These are phyloP conservation scores for Colletotrichum incanum DNA, from an alignment of 2,329 filamentous ascomycete genomes.

Conservation along the genomic window DNA sequence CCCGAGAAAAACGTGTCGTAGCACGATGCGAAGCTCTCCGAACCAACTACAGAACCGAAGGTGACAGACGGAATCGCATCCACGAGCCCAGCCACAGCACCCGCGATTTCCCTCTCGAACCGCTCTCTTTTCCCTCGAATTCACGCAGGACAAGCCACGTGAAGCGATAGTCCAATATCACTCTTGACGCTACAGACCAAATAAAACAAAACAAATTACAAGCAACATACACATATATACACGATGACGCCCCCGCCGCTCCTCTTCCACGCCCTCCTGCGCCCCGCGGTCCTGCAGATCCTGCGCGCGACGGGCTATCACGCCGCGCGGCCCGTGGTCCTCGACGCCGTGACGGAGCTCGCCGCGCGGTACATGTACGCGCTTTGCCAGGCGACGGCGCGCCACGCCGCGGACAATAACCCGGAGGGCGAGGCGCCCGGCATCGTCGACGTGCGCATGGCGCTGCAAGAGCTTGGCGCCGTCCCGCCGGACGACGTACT, in stretches of 20 bases:
- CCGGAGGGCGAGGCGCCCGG: slow-evolving; percentile 72
- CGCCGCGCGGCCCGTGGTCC: slow-evolving; percentile 82
- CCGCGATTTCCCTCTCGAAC: slow-evolving; percentile 40
- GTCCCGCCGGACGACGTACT: slow-evolving; percentile 78
- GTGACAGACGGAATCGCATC: slow-evolving; percentile 42
- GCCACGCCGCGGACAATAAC: slow-evolving; percentile 80
- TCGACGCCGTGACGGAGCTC: slow-evolving; percentile 91
- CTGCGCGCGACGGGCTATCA: slow-evolving; percentile 94
- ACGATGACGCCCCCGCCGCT: slow-evolving; percentile 62
- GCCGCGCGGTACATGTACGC: slow-evolving; percentile 85
- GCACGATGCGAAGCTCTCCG: slow-evolving; percentile 38
- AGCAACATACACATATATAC: neutral
- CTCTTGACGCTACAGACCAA: neutral
- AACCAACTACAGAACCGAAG: slow-evolving; percentile 29
- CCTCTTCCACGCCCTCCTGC: slow-evolving; percentile 83
- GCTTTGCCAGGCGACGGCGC: slow-evolving; percentile 80
- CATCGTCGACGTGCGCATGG: slow-evolving; percentile 86
- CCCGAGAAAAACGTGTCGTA: slow-evolving; percentile 15
- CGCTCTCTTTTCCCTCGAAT: neutral
- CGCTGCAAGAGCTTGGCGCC: slow-evolving; percentile 85
- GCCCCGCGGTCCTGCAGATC: slow-evolving; percentile 90
- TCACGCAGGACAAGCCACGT: too few relatives aligned
- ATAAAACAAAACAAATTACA: neutral
- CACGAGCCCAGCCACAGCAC: slow-evolving; percentile 37
- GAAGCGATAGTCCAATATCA: neutral